These are phyloP conservation scores for Ogataea glucozyma DNA, from an alignment of 805 yeast genomes.

Conservation along the genomic window DNA sequence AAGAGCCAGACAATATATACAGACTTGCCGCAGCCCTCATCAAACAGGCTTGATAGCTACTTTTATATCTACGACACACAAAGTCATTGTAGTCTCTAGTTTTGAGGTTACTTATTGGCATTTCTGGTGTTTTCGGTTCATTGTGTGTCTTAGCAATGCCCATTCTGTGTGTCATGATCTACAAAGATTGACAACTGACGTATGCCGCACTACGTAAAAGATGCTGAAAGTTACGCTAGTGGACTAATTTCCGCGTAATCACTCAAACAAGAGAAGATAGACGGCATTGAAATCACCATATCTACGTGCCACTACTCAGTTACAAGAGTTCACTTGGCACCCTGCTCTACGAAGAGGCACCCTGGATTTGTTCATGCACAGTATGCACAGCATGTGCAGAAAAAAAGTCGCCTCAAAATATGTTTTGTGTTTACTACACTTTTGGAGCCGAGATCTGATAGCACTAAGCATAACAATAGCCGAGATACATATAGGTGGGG, in stretches of 20 bases:
- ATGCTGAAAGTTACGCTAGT: neutral
- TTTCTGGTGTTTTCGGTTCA: neutral
- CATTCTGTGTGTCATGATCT: conserved; percentile 3
- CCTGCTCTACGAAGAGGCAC: too few relatives aligned
- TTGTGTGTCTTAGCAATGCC: conserved; percentile 1
- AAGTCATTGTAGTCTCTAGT: too few relatives aligned
- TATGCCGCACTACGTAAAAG: conserved; percentile 1
- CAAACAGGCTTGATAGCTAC: neutral
- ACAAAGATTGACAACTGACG: neutral
- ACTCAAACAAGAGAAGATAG: too few relatives aligned
- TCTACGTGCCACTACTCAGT: neutral
- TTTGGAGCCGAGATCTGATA: neutral
- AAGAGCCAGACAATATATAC: too few relatives aligned
- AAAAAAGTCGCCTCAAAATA: neutral
- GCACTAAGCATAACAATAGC: neutral
- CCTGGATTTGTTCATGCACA: neutral
- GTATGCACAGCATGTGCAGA: too few relatives aligned
- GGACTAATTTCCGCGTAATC: neutral
- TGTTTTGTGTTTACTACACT: conserved; percentile 1
- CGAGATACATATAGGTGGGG: conserved; percentile 1
- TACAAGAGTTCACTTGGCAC: neutral
- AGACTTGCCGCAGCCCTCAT: neutral
- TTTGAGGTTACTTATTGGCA: neutral
- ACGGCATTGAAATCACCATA: neutral
- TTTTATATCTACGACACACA: neutral